Percentiles rank a stretch among this genome's conserved stretches.
phyloP scores from a whole-genome alignment of 2,329 filamentous ascomycete genomes.

The Penicillium digitatum region DNA sequence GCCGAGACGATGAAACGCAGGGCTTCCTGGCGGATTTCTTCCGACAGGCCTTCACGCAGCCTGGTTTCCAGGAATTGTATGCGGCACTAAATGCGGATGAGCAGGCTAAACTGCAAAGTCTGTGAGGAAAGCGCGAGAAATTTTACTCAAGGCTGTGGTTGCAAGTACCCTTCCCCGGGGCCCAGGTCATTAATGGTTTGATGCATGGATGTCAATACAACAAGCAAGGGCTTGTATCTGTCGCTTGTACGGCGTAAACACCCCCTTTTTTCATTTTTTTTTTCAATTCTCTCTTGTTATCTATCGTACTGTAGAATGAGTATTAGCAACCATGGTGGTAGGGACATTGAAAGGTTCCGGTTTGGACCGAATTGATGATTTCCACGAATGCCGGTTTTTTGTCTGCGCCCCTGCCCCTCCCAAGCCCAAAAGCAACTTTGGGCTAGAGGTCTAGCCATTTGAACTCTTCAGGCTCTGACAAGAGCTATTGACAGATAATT shows the following conservation, averaged over 20 bases:
- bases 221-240: neutral
- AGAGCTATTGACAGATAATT: neutral
- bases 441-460: neutral
- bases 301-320: neutral
- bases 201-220: constrained; percentile 4
- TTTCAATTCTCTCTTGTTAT: neutral
- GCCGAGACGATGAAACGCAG: constrained; percentile 86
- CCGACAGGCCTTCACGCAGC: constrained; percentile 50
- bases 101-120: constrained; percentile 38
- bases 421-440: neutral
- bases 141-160: neutral
- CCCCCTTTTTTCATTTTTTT: neutral
- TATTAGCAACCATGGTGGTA: neutral
- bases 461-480: neutral
- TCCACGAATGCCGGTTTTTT: neutral
- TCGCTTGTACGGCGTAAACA: neutral
- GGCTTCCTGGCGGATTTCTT: constrained; percentile 82
- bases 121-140: constrained; percentile 17
- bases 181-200: constrained; percentile 1
- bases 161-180: neutral
- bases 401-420: neutral
- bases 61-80: constrained; percentile 55
- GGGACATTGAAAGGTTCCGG: neutral
- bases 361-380: neutral
- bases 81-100: constrained; percentile 52